phyloP scores from a whole-genome alignment of 2,329 filamentous ascomycete genomes.

The Zalaria obscura region DNA sequence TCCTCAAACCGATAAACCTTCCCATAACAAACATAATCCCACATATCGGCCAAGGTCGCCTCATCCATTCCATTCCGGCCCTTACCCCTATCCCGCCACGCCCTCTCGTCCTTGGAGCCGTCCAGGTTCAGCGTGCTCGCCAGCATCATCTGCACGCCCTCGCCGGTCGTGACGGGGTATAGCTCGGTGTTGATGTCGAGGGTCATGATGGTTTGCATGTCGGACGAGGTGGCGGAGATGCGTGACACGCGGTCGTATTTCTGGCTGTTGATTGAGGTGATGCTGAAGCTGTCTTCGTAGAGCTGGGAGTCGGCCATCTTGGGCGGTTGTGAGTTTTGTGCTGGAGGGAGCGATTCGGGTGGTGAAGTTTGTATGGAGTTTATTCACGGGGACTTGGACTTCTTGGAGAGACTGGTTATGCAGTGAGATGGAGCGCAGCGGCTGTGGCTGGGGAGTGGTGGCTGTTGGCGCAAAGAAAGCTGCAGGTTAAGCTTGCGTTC shows the following conservation, averaged over 20 bases:
- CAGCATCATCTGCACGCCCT: constrained; percentile 66
- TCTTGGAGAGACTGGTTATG: no score
- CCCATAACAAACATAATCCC: constrained; percentile 76
- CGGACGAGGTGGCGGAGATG: constrained; percentile 60
- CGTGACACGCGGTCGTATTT: constrained; percentile 96
- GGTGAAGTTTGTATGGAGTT: background rate
- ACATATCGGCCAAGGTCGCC: constrained; percentile 57
- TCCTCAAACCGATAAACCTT: constrained; percentile 86
- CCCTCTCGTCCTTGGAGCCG: constrained; percentile 46
- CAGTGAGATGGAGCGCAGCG: no score
- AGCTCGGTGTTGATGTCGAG: constrained; percentile 93
- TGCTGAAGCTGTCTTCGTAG: constrained; percentile 82
- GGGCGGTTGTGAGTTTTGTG: constrained; percentile 10
- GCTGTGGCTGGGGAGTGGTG: no score
- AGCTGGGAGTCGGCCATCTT: constrained; percentile 74
- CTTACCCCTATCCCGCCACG: constrained; percentile 62
- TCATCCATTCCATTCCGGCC: constrained; percentile 22
- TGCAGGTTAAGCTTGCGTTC: no score
- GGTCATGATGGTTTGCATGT: constrained; percentile 60
- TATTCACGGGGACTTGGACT: background rate
- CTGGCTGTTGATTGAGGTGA: constrained; percentile 63
- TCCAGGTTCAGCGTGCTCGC: constrained; percentile 79
- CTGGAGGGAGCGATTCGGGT: background rate
- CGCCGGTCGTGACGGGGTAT: constrained; percentile 61
- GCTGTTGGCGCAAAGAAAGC: no score